Evolutionary conservation across 2,329 filamentous ascomycete genomes (phyloP).

Genomic region (Microcera coccophila): DNA sequence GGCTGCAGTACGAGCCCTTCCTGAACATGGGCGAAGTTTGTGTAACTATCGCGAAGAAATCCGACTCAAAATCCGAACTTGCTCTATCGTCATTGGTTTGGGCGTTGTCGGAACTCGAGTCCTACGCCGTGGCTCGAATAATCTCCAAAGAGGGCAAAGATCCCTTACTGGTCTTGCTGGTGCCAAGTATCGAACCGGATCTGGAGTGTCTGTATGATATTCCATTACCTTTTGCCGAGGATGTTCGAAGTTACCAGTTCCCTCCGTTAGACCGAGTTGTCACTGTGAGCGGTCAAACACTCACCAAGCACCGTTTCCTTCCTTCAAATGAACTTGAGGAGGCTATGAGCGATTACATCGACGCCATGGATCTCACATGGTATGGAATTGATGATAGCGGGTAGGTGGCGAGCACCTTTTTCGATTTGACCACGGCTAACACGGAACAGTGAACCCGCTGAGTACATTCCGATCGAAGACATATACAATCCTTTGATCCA

Average conservation of each 20-base stretch:
- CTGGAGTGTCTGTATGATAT: conserved; percentile 86
- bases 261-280: conserved; percentile 83
- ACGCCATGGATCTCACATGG: conserved; percentile 80
- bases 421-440: conserved; percentile 13
- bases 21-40: conserved; percentile 79
- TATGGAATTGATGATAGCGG: conserved; percentile 72
- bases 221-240: conserved; percentile 88
- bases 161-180: conserved; percentile 72
- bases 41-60: conserved; percentile 71
- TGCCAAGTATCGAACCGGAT: conserved; percentile 72
- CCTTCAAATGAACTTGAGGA: conserved; percentile 69
- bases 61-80: conserved; percentile 76
- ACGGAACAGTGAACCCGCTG: conserved; percentile 42
- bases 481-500: conserved; percentile 84
- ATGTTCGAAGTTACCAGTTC: conserved; percentile 85
- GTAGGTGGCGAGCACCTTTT: conserved; percentile 38
- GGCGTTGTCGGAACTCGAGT: conserved; percentile 78
- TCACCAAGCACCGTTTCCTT: conserved; percentile 79
- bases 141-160: conserved; percentile 80
- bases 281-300: conserved; percentile 75
- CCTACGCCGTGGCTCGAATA: conserved; percentile 80
- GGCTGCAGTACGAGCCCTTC: conserved; percentile 69
- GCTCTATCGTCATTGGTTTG: conserved; percentile 87
- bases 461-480: conserved; percentile 77
- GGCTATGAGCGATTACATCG: conserved; percentile 88